Evolutionary conservation across 352 stramenopile species (phyloP), one percentile per base, ranked within the genome.

Genomic region (Peronospora farinosa): DNA sequence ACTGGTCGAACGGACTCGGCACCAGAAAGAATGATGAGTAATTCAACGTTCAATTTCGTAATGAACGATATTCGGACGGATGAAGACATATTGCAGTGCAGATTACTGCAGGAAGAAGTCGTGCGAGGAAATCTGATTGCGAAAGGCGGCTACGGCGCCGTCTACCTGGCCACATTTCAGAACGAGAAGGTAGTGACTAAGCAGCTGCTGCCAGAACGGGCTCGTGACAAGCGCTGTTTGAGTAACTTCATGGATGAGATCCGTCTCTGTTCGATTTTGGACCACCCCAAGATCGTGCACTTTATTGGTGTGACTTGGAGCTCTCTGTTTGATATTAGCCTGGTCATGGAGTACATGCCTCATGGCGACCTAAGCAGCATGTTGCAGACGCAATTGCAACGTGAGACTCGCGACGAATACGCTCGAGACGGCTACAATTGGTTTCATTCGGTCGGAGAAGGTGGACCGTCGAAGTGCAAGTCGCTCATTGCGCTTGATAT

Each of bases 31-130:
- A 37, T 43, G 30, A 50, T 65, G 21, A 54, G 47, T 13, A 23
- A 63, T 1, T 60, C 65, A 7, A 40, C 47, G 4, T 42, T 55
- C 2, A 51, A 47, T 13, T 70, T 69, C 37, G 50, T 78, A 12
- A 37, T 54, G 11, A 79, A 86, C 47, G 79, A 91, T 42, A 73
- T 91, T 10, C 73, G 79, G 8, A 86, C 67, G 13, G 74, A 90
- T 41, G 70, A 84, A 19, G 44, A 73, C 12, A 59, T 90, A 12
- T 44, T 83, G 16, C 62, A 70, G 25, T 78, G 65, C 30, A 60
- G 79, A 8, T 41, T 90, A 33, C 51, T 72, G 2, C 61, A 74
- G 19, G 59, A 70, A 35, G 74, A 86, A 40, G 65, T 90, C 11
- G 48, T 65, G 15, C 52, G 72, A n/a, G 51, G 57, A 3, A 44